These are phyloP conservation scores for Excoecaria cochinchinensis DNA, from an alignment of 345 rosid species.

Conservation along the genomic window DNA sequence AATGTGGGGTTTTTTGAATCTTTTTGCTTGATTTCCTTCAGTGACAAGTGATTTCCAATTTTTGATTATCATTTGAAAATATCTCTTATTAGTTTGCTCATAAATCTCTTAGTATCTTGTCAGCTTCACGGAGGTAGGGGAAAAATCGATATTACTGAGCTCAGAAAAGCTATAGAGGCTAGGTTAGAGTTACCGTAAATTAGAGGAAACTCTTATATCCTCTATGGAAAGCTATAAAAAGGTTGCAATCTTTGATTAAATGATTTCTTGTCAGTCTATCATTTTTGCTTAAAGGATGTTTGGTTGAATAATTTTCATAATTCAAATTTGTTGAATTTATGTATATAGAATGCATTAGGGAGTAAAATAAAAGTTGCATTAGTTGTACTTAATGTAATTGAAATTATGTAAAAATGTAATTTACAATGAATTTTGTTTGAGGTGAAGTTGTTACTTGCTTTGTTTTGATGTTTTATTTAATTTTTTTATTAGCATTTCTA, in stretches of 20 bases:
- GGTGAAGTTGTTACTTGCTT: no score
- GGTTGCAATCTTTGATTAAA: slow-evolving; percentile 25
- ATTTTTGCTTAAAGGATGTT: no score
- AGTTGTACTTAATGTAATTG: no score
- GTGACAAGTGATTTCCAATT: neutral
- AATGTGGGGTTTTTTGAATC: neutral
- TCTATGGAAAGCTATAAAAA: slow-evolving; percentile 31
- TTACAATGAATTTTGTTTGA: no score
- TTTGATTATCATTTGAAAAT: neutral
- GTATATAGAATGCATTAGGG: no score
- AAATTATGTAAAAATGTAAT: no score
- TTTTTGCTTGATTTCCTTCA: neutral
- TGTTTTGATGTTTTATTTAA: no score
- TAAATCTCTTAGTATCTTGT: neutral
- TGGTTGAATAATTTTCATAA: no score
- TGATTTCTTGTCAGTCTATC: slow-evolving; percentile 5
- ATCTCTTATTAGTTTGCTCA: neutral
- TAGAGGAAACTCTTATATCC: slow-evolving; percentile 38
- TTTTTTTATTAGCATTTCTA: no score
- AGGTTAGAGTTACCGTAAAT: slow-evolving; percentile 35
- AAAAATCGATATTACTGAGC: slow-evolving; percentile 9
- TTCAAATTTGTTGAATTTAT: no score
- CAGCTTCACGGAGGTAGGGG: slow-evolving; percentile 32
- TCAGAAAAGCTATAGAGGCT: slow-evolving; percentile 31
- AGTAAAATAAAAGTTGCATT: no score